Percentiles rank a stretch among this genome's conserved stretches.
These are phyloP conservation scores for Trichoderma sp. DNA, from an alignment of 2,329 filamentous ascomycete genomes.

Conservation along the genomic window DNA sequence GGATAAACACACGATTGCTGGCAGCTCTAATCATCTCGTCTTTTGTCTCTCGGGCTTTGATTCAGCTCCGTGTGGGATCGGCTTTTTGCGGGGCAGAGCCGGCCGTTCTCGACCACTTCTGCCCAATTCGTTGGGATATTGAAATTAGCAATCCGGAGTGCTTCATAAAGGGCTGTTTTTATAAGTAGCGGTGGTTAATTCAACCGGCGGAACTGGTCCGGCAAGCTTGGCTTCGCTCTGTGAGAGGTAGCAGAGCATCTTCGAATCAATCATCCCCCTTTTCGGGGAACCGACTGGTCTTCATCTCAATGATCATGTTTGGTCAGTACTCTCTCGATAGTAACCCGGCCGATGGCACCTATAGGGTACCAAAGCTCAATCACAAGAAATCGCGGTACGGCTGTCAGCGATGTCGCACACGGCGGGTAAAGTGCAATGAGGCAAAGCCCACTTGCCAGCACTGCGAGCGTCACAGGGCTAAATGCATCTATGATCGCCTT, in stretches of 20 bases:
- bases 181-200: background rate
- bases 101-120: background rate
- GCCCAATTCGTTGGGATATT: background rate
- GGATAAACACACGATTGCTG: background rate
- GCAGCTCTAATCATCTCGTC: background rate
- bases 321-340: slow-evolving; percentile 17
- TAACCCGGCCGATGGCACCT: background rate
- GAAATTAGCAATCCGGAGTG: background rate
- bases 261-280: background rate
- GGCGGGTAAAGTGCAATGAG: slow-evolving; percentile 23
- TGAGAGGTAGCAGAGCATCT: background rate
- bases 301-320: slow-evolving; percentile 18
- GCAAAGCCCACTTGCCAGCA: slow-evolving; percentile 23
- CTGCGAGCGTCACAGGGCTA: slow-evolving; percentile 20
- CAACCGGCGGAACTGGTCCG: background rate
- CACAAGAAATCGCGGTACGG: slow-evolving; percentile 25
- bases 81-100: slow-evolving; percentile 14
- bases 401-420: slow-evolving; percentile 23
- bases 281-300: background rate
- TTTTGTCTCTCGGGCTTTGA: background rate
- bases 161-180: background rate
- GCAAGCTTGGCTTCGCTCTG: background rate
- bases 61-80: background rate
- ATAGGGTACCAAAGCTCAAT: slow-evolving; percentile 22
- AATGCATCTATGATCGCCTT: slow-evolving; percentile 24